A percentile compares a stretch with the other conserved stretches of the same genome.
Conservation (phyloP, 306 rosid genomes). For the Cicer pinnatifidum region DNA sequence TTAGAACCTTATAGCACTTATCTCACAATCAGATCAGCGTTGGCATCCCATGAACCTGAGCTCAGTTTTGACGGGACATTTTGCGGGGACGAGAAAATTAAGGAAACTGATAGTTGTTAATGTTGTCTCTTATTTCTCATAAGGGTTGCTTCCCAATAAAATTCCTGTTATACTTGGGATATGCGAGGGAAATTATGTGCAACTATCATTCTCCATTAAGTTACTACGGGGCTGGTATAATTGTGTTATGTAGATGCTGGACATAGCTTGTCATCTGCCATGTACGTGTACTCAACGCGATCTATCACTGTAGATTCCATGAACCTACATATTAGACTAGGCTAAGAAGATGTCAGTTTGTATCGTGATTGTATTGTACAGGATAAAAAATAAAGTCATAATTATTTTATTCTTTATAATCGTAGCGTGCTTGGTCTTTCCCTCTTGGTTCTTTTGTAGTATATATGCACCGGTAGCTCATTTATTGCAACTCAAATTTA, state of each 20-base stretch:
- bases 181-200: conserved; percentile 24
- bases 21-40: conserved; percentile 18
- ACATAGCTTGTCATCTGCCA: conserved; percentile 34
- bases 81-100: conserved; percentile 12
- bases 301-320: conserved; percentile 48
- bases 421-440: not conserved
- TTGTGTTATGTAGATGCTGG: conserved; percentile 33
- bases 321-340: conserved; percentile 15
- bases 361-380: conserved; percentile 49
- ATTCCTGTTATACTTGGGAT: not conserved
- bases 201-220: conserved; percentile 27
- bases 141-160: conserved; percentile 19
- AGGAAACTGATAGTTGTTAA: conserved; percentile 33
- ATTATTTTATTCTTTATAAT: conserved; percentile 39
- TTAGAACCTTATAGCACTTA: conserved; percentile 35
- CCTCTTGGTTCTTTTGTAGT: not conserved
- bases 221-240: conserved; percentile 13
- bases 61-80: conserved; percentile 28
- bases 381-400: conserved; percentile 41
- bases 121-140: conserved; percentile 29
- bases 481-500: not conserved
- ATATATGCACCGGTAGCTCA: not conserved
- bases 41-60: conserved; percentile 32
- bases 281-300: not conserved
- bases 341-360: conserved; percentile 12